A percentile compares a stretch with the other conserved stretches of the same genome.
phyloP scores from a whole-genome alignment of 1,284 basidiomycete genomes.

The Hortiboletus rubellus region DNA sequence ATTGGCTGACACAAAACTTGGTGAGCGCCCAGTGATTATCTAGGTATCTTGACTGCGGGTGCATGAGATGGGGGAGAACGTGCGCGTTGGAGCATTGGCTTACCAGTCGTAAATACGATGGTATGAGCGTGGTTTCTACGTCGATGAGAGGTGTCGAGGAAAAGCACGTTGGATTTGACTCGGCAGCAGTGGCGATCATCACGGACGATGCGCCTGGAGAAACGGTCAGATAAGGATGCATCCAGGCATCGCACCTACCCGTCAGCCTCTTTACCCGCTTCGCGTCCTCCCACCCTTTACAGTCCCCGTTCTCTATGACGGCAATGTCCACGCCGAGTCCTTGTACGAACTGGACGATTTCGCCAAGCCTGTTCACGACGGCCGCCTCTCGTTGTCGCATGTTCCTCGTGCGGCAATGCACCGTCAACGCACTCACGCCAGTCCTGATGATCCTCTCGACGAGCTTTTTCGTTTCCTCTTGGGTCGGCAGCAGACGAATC shows the following conservation, averaged over 20 bases:
- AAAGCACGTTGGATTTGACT: slow-evolving; percentile 92
- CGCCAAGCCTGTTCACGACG: slow-evolving; percentile 74
- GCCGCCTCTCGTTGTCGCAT: slow-evolving; percentile 90
- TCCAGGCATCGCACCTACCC: slow-evolving; percentile 44
- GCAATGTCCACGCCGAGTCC: slow-evolving; percentile 72
- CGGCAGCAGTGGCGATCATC: slow-evolving; percentile 96
- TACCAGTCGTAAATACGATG: slow-evolving; percentile 77
- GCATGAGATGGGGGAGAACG: slow-evolving; percentile 2
- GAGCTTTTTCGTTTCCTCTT: slow-evolving; percentile 85
- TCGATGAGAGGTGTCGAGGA: slow-evolving; percentile 66
- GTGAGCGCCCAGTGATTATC: slow-evolving; percentile 83
- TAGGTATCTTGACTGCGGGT: slow-evolving; percentile 58
- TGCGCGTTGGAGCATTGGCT: slow-evolving; percentile 26
- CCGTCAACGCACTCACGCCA: slow-evolving; percentile 86
- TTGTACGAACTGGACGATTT: slow-evolving; percentile 82
- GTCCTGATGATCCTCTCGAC: slow-evolving; percentile 86
- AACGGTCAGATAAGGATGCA: background rate
- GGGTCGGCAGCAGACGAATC: slow-evolving; percentile 85
- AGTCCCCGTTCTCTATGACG: slow-evolving; percentile 95
- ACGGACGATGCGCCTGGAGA: slow-evolving; percentile 79
- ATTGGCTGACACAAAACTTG: slow-evolving; percentile 89
- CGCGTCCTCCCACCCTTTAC: slow-evolving; percentile 77
- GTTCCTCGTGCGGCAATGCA: slow-evolving; percentile 93
- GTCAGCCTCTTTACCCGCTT: slow-evolving; percentile 73
- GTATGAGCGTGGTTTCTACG: slow-evolving; percentile 70